These are phyloP conservation scores for Potentilla sterilis DNA, from an alignment of 306 rosid genomes.

Conservation along the genomic window DNA sequence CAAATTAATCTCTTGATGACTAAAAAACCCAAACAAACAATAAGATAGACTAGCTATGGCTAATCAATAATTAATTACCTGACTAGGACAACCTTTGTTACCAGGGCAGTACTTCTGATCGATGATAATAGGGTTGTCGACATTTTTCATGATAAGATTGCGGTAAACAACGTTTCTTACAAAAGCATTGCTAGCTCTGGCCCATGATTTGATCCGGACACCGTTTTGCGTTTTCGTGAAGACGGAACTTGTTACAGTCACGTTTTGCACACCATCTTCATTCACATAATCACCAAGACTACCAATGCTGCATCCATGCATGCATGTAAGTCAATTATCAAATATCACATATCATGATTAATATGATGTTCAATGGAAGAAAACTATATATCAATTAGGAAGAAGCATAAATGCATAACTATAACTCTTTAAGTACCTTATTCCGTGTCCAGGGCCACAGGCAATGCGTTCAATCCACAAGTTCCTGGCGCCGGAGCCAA, in stretches of 20 bases:
- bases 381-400: too few species aligned
- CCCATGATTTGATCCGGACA: constrained; percentile 25
- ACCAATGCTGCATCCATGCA: constrained; percentile 22
- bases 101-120: constrained; percentile 15
- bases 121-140: constrained; percentile 20
- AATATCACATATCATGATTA: neutral
- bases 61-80: neutral
- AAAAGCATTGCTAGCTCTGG: neutral
- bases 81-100: constrained; percentile 16
- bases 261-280: constrained; percentile 12
- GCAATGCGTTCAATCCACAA: constrained; percentile 41
- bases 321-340: neutral
- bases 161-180: constrained; percentile 1
- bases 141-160: constrained; percentile 20
- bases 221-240: constrained; percentile 25
- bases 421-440: constrained; percentile 3
- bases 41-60: neutral
- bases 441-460: constrained; percentile 69
- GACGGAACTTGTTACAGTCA: constrained; percentile 7
- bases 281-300: constrained; percentile 15
- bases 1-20: neutral
- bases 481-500: constrained; percentile 37
- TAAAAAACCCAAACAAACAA: neutral
- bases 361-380: neutral
- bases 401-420: too few species aligned